Base-by-base conservation (phyloP, 805 yeast species). In the Barnettozyma vustinii region DNA sequence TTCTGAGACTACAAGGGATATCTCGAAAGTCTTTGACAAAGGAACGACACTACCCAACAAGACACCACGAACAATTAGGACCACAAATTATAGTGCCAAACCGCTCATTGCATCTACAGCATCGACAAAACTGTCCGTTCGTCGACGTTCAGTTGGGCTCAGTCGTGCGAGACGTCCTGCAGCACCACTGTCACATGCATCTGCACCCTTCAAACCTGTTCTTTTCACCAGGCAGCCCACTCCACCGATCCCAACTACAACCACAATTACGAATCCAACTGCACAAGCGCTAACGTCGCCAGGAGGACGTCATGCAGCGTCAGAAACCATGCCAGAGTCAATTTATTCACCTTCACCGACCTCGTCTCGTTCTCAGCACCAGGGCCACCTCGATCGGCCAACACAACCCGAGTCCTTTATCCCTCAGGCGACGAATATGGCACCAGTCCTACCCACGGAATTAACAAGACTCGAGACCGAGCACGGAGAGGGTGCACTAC, bases 1-100 rank as follows among this genome's bases (percentile, higher is more conserved):
- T 2, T 46, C 52, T 1, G 48, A 44, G 18, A 23, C 52, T 2
- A 43, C 46, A 18, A 51, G 63, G 42, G 59, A 59, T 40, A 44
- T 59, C 3, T 45, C 55, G 6, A 50, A 51, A 6, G 45, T 52
- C 6, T 58, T 56, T 42, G 45, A 50, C 37, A 56, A 45, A 36
- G 20, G 20, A 6, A 43, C 27, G 15, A 8, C n/a, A 2, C 16
- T 13, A n/a, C 19, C 32, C 9, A 18, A 46, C n/a, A 39, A 21
- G 27, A 46, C 43, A 4, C 51, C 47, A 41, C 30, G 18, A 7
- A 19, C 23, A 10, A 23, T 42, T 9, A 26, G 26, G 8, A 35
- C 45, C 18, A 19, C 40, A 18, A 4, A 15, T 9, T 36, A 36
- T 21, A 18, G 9, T 9, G 5, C 43, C 9, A 23, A 15, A 21